Conservation (phyloP, 2,329 filamentous ascomycete genomes). For the Cercospora beticola region DNA sequence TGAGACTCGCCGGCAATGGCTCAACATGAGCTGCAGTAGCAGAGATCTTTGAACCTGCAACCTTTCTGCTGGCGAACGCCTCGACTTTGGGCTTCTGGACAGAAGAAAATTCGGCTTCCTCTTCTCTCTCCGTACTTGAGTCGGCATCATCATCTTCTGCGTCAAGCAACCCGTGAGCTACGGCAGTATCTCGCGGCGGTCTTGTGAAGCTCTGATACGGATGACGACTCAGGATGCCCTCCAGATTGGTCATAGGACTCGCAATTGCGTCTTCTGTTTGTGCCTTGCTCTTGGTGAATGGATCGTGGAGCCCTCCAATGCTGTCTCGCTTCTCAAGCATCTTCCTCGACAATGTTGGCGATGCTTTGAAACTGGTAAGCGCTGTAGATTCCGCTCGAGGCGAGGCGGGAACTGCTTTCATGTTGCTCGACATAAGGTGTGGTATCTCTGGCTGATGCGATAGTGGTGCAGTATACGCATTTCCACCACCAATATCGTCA, state of each 20-base stretch:
- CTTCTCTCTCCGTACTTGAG: not conserved
- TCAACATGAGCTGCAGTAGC: not conserved
- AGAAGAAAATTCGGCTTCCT: not conserved
- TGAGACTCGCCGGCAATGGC: not conserved
- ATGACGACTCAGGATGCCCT: not conserved
- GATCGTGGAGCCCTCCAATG: not conserved
- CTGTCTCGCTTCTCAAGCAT: conserved; percentile 19
- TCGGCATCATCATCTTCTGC: not conserved
- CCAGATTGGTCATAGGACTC: not conserved
- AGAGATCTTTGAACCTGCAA: not conserved
- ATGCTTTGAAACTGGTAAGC: conserved; percentile 33
- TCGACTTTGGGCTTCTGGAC: not conserved
- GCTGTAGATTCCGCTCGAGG: conserved; percentile 44
- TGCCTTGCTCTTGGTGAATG: not conserved
- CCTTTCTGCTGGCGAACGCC: not conserved
- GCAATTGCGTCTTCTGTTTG: not conserved
- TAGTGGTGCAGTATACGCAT: conserved; percentile 11
- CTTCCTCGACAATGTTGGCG: conserved; percentile 6
- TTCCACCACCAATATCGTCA: not conserved
- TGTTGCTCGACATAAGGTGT: conserved; percentile 42
- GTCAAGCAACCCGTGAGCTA: not conserved
- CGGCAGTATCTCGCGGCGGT: not conserved
- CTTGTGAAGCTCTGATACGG: not conserved
- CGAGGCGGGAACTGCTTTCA: conserved; percentile 44
- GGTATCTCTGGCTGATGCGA: conserved; percentile 14